phyloP scores from a whole-genome alignment of 371 early-diverging fungal species.

The Dichotomocladium elegans region DNA sequence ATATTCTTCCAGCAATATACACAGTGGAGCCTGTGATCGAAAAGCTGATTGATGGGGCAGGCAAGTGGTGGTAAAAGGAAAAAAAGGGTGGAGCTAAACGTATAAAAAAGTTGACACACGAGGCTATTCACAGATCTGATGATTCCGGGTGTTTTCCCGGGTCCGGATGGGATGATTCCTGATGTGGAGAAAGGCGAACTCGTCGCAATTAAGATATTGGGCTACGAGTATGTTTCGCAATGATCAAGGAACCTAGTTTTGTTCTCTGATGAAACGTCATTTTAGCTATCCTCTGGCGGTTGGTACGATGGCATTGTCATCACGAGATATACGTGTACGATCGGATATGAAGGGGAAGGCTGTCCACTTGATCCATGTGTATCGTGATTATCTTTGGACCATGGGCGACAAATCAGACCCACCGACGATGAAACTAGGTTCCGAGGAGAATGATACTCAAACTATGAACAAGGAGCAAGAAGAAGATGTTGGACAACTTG shows the following conservation, averaged over 20 bases:
- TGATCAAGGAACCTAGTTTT: no score
- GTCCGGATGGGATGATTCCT: slow-evolving; percentile 40
- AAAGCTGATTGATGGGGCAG: slow-evolving; percentile 64
- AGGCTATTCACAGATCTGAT: slow-evolving; percentile 61
- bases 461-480: slow-evolving; percentile 4
- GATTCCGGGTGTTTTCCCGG: slow-evolving; percentile 59
- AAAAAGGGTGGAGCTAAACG: no score
- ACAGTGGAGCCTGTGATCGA: slow-evolving; percentile 60
- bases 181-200: slow-evolving; percentile 43
- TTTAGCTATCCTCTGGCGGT: slow-evolving; percentile 50
- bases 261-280: neutral
- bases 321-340: slow-evolving; percentile 41
- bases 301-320: slow-evolving; percentile 53
- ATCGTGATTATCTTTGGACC: slow-evolving; percentile 66
- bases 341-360: slow-evolving; percentile 71
- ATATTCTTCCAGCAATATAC: slow-evolving; percentile 54
- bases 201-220: slow-evolving; percentile 52
- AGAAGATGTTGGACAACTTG: neutral
- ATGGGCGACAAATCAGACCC: slow-evolving; percentile 57
- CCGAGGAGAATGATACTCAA: slow-evolving; percentile 29
- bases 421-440: slow-evolving; percentile 35
- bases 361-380: slow-evolving; percentile 63
- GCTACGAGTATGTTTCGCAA: slow-evolving; percentile 33
- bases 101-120: no score
- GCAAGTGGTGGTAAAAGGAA: no score